These are phyloP conservation scores for Linderniella brevidens DNA, from an alignment of 257 asterid genomes.

Conservation along the genomic window DNA sequence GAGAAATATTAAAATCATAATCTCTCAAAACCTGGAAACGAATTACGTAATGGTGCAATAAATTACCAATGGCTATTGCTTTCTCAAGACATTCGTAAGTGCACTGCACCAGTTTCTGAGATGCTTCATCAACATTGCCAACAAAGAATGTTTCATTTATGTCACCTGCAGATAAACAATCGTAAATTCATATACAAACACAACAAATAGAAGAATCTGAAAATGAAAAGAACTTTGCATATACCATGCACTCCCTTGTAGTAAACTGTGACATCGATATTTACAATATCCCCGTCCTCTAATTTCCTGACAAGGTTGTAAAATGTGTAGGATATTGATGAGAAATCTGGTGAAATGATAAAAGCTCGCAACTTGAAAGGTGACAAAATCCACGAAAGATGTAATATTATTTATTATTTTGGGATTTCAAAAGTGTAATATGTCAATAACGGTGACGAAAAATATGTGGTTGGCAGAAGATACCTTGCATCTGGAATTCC, in stretches of 20 bases:
- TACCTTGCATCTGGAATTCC: constrained; percentile 99
- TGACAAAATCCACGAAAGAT: neutral
- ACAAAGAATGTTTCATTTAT: constrained; percentile 89
- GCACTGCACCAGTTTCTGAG: constrained; percentile 67
- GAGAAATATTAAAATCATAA: too few relatives aligned
- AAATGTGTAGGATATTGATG: too few relatives aligned
- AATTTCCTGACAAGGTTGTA: constrained; percentile 40
- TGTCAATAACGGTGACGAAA: too few relatives aligned
- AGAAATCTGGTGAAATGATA: constrained; percentile 9
- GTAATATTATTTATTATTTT: neutral
- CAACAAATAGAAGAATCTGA: neutral
- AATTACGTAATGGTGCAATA: neutral
- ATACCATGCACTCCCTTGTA: constrained; percentile 92
- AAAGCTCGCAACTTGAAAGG: neutral
- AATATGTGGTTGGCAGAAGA: neutral
- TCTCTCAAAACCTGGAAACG: too few relatives aligned
- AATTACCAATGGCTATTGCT: constrained; percentile 78
- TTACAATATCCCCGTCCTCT: constrained; percentile 95
- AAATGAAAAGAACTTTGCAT: constrained; percentile 7
- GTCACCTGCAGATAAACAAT: constrained; percentile 51
- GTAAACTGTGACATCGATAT: constrained; percentile 77
- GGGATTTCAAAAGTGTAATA: too few relatives aligned
- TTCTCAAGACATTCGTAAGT: constrained; percentile 93
- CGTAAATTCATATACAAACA: neutral
- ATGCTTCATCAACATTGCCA: constrained; percentile 86